A percentile compares a stretch with the other conserved stretches of the same genome.
Evolutionary conservation across 768 basidiomycete species (phyloP).

Genomic region (Macrolepiota dolichaula): DNA sequence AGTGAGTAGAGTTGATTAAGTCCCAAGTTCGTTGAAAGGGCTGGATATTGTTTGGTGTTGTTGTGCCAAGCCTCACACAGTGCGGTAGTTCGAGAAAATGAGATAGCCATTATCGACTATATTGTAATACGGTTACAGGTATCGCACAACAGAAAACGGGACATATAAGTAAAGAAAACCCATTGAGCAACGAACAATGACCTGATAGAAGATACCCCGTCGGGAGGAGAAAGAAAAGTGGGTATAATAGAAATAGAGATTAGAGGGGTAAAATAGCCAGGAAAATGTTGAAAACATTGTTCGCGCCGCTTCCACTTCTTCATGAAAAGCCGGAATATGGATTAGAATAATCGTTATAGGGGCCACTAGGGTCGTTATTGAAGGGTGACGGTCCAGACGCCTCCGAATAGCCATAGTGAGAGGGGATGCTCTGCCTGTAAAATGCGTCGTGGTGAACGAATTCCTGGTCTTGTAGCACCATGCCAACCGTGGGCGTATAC

Average conservation of each 20-base stretch:
- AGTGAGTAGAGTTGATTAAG: background rate
- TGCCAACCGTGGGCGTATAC: background rate
- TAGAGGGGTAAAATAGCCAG: background rate
- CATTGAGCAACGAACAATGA: background rate
- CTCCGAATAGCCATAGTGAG: background rate
- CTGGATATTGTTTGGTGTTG: slow-evolving; percentile 11
- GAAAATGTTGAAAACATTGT: background rate
- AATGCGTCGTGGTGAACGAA: background rate
- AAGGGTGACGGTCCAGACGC: background rate
- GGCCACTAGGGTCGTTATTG: background rate
- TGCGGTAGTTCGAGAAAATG: background rate
- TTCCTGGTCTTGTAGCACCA: background rate
- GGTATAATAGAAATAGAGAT: background rate
- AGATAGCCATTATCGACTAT: background rate
- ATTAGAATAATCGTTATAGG: background rate
- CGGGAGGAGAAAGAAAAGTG: background rate
- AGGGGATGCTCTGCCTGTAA: background rate
- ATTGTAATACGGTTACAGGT: background rate
- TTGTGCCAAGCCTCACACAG: background rate
- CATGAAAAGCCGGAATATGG: background rate
- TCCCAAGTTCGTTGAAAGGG: background rate
- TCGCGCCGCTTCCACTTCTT: background rate
- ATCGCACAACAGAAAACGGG: too few relatives aligned
- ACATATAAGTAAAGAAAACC: background rate
- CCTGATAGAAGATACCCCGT: background rate